Percentiles rank a stretch among this genome's conserved stretches.
These are phyloP conservation scores for Mycena maculata DNA, from an alignment of 768 basidiomycete species.

Conservation along the genomic window DNA sequence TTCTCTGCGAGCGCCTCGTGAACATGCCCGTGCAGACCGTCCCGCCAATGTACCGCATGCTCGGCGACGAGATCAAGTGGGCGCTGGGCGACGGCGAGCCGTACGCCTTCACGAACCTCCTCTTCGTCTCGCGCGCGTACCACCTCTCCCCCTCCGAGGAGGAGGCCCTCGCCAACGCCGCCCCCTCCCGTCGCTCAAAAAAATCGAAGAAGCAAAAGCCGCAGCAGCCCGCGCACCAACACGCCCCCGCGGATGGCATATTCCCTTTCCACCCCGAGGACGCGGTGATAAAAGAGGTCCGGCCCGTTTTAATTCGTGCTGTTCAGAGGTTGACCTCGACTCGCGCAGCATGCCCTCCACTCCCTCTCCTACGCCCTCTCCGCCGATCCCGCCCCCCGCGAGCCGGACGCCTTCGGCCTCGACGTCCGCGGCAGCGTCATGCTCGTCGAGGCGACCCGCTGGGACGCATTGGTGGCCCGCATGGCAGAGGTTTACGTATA, in stretches of 20 bases:
- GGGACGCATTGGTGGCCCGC: slow-evolving; percentile 53
- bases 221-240: slow-evolving; percentile 35
- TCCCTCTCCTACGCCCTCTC: slow-evolving; percentile 65
- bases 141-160: slow-evolving; percentile 79
- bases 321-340: not conserved
- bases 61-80: slow-evolving; percentile 83
- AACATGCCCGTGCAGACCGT: slow-evolving; percentile 97
- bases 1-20: slow-evolving; percentile 88
- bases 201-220: slow-evolving; percentile 42
- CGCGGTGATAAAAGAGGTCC: slow-evolving; percentile 76
- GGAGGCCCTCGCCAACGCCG: slow-evolving; percentile 58
- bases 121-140: slow-evolving; percentile 86
- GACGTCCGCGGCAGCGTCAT: slow-evolving; percentile 77
- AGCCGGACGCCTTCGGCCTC: slow-evolving; percentile 76
- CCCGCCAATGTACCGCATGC: slow-evolving; percentile 92
- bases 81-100: slow-evolving; percentile 77
- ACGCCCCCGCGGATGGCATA: slow-evolving; percentile 59
- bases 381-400: slow-evolving; percentile 61
- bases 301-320: slow-evolving; percentile 35
- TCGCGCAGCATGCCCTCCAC: slow-evolving; percentile 59
- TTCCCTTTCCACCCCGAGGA: slow-evolving; percentile 92
- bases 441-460: slow-evolving; percentile 61
- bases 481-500: slow-evolving; percentile 51
- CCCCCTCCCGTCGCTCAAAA: slow-evolving; percentile 48
- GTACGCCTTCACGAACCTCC: slow-evolving; percentile 77